A percentile compares a stretch with the other conserved stretches of the same genome.
These are phyloP conservation scores for Microdochium bolleyi DNA, from an alignment of 2,329 filamentous ascomycete genomes.

Conservation along the genomic window DNA sequence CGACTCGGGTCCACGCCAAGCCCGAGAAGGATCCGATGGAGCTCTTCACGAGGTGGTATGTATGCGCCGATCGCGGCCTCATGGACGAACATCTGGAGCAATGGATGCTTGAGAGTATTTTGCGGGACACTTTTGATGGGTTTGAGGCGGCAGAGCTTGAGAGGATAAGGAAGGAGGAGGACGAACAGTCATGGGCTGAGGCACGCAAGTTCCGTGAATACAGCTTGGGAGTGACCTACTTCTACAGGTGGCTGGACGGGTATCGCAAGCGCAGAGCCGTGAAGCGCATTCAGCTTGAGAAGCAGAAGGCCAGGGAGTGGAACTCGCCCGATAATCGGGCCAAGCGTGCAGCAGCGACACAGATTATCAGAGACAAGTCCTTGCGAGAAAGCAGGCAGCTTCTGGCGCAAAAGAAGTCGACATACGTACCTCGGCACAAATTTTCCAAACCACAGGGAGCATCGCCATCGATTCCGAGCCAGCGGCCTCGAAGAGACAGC, in stretches of 20 bases:
- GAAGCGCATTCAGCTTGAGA: slow-evolving; percentile 41
- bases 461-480: slow-evolving; percentile 7
- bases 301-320: slow-evolving; percentile 41
- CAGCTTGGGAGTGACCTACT: slow-evolving; percentile 44
- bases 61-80: slow-evolving; percentile 43
- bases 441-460: slow-evolving; percentile 3
- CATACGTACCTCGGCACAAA: slow-evolving; percentile 9
- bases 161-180: slow-evolving; percentile 36
- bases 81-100: slow-evolving; percentile 39
- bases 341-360: slow-evolving; percentile 14
- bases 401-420: slow-evolving; percentile 9
- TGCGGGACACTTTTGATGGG: slow-evolving; percentile 30
- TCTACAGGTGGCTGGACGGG: slow-evolving; percentile 46
- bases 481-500: slow-evolving; percentile 7
- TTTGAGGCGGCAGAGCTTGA: slow-evolving; percentile 32
- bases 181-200: slow-evolving; percentile 35
- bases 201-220: slow-evolving; percentile 39
- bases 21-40: slow-evolving; percentile 32
- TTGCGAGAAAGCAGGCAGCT: slow-evolving; percentile 14
- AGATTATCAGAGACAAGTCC: slow-evolving; percentile 9
- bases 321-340: slow-evolving; percentile 20
- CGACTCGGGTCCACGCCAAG: slow-evolving; percentile 5
- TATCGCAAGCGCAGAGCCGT: slow-evolving; percentile 39
- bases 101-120: slow-evolving; percentile 34
- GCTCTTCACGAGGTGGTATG: slow-evolving; percentile 46